These are phyloP conservation scores for Hypoxylon sp. DNA, from an alignment of 2,329 filamentous ascomycete species.

Conservation along the genomic window DNA sequence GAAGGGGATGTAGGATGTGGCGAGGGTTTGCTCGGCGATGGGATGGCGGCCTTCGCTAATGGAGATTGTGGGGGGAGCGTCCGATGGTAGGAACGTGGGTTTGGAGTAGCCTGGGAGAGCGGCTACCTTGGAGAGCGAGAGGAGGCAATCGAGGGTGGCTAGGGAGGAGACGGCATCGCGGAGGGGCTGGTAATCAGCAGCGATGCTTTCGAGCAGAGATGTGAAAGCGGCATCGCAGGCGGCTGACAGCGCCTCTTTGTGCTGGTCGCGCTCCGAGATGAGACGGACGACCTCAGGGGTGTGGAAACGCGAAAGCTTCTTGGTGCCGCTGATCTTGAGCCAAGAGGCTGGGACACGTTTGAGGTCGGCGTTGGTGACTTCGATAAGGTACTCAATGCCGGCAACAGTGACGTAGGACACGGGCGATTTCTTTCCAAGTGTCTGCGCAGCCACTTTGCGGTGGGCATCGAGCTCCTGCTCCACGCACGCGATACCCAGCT, in stretches of 20 bases:
- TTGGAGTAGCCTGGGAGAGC: constrained; percentile 89
- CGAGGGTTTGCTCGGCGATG: constrained; percentile 92
- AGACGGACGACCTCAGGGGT: constrained; percentile 89
- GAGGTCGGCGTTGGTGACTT: constrained; percentile 85
- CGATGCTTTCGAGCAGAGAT: constrained; percentile 79
- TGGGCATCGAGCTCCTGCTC: constrained; percentile 90
- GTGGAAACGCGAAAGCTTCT: constrained; percentile 92
- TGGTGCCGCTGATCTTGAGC: constrained; percentile 95
- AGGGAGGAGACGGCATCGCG: constrained; percentile 90
- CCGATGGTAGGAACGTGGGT: constrained; percentile 75
- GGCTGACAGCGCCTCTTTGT: constrained; percentile 92
- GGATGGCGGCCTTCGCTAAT: constrained; percentile 87
- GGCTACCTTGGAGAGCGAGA: constrained; percentile 88
- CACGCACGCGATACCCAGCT: constrained; percentile 90
- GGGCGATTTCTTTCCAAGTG: constrained; percentile 77
- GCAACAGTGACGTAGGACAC: constrained; percentile 86
- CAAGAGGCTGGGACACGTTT: constrained; percentile 94
- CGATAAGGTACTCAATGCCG: constrained; percentile 95
- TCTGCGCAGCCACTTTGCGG: constrained; percentile 77
- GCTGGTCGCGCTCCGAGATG: constrained; percentile 89
- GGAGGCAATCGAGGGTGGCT: constrained; percentile 88
- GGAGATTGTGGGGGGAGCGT: constrained; percentile 76
- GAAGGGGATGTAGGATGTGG: constrained; percentile 93
- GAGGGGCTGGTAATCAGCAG: constrained; percentile 87
- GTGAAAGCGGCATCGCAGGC: constrained; percentile 90